These are phyloP conservation scores for Aspergillus unguis DNA, from an alignment of 2,329 filamentous ascomycete species.

Conservation along the genomic window DNA sequence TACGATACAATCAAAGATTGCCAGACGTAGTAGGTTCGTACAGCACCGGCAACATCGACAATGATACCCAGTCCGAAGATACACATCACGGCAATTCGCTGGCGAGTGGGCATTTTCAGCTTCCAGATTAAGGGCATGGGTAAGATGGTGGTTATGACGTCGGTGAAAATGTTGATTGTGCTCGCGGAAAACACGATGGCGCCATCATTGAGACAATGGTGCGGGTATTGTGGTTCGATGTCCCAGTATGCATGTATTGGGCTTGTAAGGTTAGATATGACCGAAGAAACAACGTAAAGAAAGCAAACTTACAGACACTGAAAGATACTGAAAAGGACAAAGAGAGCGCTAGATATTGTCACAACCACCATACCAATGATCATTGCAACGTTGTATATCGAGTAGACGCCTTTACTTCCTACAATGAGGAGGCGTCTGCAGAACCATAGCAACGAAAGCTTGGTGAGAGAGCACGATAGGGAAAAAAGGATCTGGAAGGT, in stretches of 20 bases:
- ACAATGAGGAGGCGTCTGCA: slow-evolving; percentile 32
- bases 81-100: slow-evolving; percentile 37
- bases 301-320: slow-evolving; percentile 40
- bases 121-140: slow-evolving; percentile 43
- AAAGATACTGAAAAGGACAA: slow-evolving; percentile 36
- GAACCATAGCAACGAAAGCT: slow-evolving; percentile 39
- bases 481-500: slow-evolving; percentile 38
- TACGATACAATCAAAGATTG: slow-evolving; percentile 31
- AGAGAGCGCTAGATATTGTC: slow-evolving; percentile 26
- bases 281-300: neutral
- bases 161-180: slow-evolving; percentile 38
- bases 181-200: slow-evolving; percentile 34
- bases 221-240: slow-evolving; percentile 22
- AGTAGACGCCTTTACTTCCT: slow-evolving; percentile 27
- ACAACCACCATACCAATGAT: slow-evolving; percentile 32
- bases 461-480: slow-evolving; percentile 33
- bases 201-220: slow-evolving; percentile 30
- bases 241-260: slow-evolving; percentile 36
- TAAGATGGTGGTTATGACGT: slow-evolving; percentile 34
- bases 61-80: slow-evolving; percentile 39
- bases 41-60: slow-evolving; percentile 34
- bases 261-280: slow-evolving; percentile 18
- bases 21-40: slow-evolving; percentile 36
- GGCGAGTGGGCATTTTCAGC: slow-evolving; percentile 34
- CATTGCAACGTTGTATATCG: slow-evolving; percentile 23